These are phyloP conservation scores for Hypoxylon subgilvum DNA, from an alignment of 495 filamentous ascomycete species.

Conservation along the genomic window DNA sequence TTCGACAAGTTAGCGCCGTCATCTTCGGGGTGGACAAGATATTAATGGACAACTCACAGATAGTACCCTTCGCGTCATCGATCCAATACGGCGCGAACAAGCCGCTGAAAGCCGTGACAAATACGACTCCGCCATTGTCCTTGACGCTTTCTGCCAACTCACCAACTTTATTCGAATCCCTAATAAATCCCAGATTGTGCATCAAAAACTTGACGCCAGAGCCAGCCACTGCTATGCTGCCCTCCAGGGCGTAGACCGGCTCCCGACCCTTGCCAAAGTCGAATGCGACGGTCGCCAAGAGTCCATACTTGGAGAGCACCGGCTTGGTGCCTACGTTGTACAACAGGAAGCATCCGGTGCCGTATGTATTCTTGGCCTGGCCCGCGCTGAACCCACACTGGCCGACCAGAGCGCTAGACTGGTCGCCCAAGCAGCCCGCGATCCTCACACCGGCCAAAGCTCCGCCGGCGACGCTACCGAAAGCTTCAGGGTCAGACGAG, in stretches of 20 bases:
- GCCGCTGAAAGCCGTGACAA: constrained; percentile 95
- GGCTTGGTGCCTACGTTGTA: constrained; percentile 93
- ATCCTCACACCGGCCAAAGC: constrained; percentile 78
- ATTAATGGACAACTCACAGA: constrained; percentile 66
- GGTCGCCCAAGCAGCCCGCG: constrained; percentile 87
- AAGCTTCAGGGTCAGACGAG: constrained; percentile 78
- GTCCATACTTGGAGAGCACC: constrained; percentile 86
- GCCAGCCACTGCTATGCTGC: constrained; percentile 89
- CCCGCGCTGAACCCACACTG: constrained; percentile 89
- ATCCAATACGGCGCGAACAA: constrained; percentile 99
- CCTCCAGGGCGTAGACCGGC: constrained; percentile 89
- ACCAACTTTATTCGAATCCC: constrained; percentile 77
- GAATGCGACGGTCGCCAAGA: constrained; percentile 87
- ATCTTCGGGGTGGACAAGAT: too few species aligned
- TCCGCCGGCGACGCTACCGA: constrained; percentile 71
- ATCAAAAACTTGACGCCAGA: constrained; percentile 88
- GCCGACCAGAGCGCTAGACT: constrained; percentile 89
- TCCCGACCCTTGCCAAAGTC: constrained; percentile 76
- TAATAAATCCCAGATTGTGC: constrained; percentile 87
- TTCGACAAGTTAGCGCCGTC: constrained; percentile 34
- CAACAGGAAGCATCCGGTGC: constrained; percentile 92
- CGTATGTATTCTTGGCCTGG: constrained; percentile 93
- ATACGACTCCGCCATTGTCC: constrained; percentile 91
- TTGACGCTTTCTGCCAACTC: constrained; percentile 79
- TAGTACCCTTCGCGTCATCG: constrained; percentile 90